Percentiles rank a stretch among this genome's conserved stretches.
Evolutionary conservation across 192 early-diverging fungal species (phyloP).

Genomic region (Gigaspora rosea): DNA sequence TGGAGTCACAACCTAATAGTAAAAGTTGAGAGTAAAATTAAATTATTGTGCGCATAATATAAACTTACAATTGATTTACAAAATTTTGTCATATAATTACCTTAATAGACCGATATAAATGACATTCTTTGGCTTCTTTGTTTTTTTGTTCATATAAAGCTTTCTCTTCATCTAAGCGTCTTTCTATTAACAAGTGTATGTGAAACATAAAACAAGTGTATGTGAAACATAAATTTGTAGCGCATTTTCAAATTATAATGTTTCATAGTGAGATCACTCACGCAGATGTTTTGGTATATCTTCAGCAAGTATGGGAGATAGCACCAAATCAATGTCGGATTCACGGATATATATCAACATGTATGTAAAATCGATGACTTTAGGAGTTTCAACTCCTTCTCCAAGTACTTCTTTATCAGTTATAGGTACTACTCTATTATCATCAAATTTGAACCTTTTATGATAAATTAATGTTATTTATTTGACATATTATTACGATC

Average conservation of each 20-base stretch:
- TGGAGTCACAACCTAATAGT: conserved; percentile 61
- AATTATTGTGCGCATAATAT: not conserved
- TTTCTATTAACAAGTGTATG: conserved; percentile 30
- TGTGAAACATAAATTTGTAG: not conserved
- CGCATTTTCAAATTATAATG: not conserved
- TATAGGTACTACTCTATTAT: conserved; percentile 47
- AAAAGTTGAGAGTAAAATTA: too few species aligned
- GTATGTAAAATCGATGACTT: conserved; percentile 68
- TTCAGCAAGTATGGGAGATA: conserved; percentile 31
- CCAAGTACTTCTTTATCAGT: conserved; percentile 82
- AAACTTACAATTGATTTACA: not conserved
- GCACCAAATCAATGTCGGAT: conserved; percentile 65
- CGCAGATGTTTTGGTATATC: too few species aligned
- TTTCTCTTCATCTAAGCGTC: conserved; percentile 69
- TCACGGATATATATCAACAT: conserved; percentile 98
- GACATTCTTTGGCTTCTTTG: conserved; percentile 62
- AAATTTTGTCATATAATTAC: conserved; percentile 37
- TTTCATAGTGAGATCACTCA: conserved; percentile 5
- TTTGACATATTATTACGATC: not conserved
- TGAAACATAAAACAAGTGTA: too few species aligned
- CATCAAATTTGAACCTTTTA: too few species aligned
- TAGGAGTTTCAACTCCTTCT: conserved; percentile 68
- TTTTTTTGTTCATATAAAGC: conserved; percentile 50
- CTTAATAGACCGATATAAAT: conserved; percentile 65
- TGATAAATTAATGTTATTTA: not conserved